Evolutionary conservation across 106 monocot species (phyloP).

Genomic region (Dioscorea dumetorum): DNA sequence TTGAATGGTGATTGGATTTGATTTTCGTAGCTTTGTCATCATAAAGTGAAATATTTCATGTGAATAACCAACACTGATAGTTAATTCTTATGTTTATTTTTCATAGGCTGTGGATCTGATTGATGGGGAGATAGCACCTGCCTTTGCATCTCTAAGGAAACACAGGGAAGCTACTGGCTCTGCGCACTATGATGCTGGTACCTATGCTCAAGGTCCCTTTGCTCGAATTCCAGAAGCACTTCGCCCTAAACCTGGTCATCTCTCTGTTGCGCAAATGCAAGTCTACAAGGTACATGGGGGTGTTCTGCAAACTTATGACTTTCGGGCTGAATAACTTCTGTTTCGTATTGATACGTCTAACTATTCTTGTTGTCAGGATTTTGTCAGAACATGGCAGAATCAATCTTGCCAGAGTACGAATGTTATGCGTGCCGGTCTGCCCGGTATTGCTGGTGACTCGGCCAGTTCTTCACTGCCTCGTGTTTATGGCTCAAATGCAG

Average conservation of each 20-base stretch:
- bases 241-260: slow-evolving; percentile 83
- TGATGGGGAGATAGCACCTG: slow-evolving; percentile 60
- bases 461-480: slow-evolving; percentile 31
- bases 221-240: slow-evolving; percentile 82
- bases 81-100: neutral
- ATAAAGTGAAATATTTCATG: too few species aligned
- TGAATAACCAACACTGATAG: too few species aligned
- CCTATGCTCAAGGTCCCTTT: slow-evolving; percentile 74
- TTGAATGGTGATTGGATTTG: too few species aligned
- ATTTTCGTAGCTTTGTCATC: too few species aligned
- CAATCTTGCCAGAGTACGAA: slow-evolving; percentile 64
- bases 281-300: slow-evolving; percentile 67
- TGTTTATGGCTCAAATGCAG: slow-evolving; percentile 39
- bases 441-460: slow-evolving; percentile 32
- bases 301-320: neutral
- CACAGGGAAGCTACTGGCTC: slow-evolving; percentile 70
- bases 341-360: neutral
- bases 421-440: slow-evolving; percentile 25
- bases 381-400: slow-evolving; percentile 71
- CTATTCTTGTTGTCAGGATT: slow-evolving; percentile 51
- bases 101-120: slow-evolving; percentile 75
- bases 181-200: slow-evolving; percentile 68
- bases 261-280: slow-evolving; percentile 59
- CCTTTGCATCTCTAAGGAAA: slow-evolving; percentile 60
- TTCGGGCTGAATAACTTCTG: neutral